Evolutionary conservation across 2,329 filamentous ascomycete genomes (phyloP), one percentile per base, ranked within the genome.

Genomic region (Fusarium chlamydosporum): DNA sequence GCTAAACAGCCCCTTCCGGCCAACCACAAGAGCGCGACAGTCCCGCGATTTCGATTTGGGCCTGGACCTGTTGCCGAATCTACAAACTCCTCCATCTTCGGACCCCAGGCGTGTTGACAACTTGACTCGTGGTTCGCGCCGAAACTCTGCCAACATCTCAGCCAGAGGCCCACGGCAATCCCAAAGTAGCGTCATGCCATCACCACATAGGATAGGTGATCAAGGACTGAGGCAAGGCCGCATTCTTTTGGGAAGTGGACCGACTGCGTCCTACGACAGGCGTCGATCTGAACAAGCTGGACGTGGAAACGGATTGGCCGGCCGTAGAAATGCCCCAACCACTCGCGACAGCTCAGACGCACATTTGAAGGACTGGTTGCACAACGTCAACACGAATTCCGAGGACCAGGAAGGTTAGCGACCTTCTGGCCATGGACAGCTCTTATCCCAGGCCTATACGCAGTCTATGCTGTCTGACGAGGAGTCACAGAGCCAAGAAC

Each of bases 81-180:
- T 74, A 37, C 69, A 62, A 50, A 77, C 75, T 15, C 74, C 76
- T 35, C 75, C 76, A 13, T 67, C 72, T 3, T 75, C 75, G 16
- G 65, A 71, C 26, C 66, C 63, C n/a, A 47, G 51, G 13, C 57
- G 57, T 38, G 26, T 34, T 16, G 64, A 62, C 26, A 51, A 63
- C 26, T 35, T 29, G 13, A 50, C 54, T 26, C 55, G 29, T 35
- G 53, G 60, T 42, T 52, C 45, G 41, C 61, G 45, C 20, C 53
- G 54, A 38, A 47, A 54, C 31, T 61, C 47, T 31, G 42, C 41
- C 38, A 48, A 41, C 29, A 38, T 40, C 33, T 53, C 38, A 7
- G 23, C 48, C 16, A 60, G 67, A 50, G 46, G 27, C 11, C 65
- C 52, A 34, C 59, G 37, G 16, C n/a, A 51, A 11, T 37, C 61